Evolutionary conservation across 495 filamentous ascomycete genomes (phyloP).

Genomic region (Aspergillus sparsus): DNA sequence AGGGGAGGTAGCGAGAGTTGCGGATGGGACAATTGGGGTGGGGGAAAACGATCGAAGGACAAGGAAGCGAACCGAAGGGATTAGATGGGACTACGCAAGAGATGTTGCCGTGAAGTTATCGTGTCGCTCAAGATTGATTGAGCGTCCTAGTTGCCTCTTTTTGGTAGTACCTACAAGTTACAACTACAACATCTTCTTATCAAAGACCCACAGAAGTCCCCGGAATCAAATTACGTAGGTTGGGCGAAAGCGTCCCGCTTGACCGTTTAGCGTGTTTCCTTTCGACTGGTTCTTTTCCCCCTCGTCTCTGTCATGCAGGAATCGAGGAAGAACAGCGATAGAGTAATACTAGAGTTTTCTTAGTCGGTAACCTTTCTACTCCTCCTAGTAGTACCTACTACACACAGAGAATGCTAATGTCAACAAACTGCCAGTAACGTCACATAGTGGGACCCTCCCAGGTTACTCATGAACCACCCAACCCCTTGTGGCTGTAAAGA

Average conservation of each 20-base stretch:
- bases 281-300: too few relatives aligned
- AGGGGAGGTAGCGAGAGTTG: neutral
- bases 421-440: conserved; percentile 6
- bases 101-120: too few relatives aligned
- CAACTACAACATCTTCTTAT: too few relatives aligned
- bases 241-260: neutral
- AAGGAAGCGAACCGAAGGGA: neutral
- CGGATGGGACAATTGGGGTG: neutral
- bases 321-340: neutral
- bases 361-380: neutral
- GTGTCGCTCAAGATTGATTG: too few relatives aligned
- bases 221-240: conserved; percentile 9
- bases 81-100: neutral
- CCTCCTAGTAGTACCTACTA: neutral
- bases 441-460: neutral
- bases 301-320: neutral
- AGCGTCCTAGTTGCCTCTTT: too few relatives aligned
- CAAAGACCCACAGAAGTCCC: conserved; percentile 18
- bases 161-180: too few relatives aligned
- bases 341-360: neutral
- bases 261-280: too few relatives aligned
- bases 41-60: neutral
- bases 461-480: neutral
- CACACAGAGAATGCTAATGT: neutral
- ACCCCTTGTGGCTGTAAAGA: neutral